phyloP scores from a whole-genome alignment of 176 grass and related monocot species.

The Saccharum officinarum region DNA sequence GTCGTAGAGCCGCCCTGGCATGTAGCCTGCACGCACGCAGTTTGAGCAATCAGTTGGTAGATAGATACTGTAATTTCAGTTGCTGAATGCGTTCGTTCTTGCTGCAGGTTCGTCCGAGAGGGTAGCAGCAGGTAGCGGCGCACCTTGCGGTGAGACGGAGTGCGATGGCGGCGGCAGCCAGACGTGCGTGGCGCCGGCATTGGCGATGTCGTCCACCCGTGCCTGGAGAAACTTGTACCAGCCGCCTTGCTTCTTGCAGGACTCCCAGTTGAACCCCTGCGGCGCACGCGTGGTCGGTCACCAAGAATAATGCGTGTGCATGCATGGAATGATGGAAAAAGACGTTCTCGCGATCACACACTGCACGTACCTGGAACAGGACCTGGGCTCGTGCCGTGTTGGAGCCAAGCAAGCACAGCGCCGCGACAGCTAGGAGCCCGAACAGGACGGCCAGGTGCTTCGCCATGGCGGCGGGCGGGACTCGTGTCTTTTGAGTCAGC shows the following conservation, averaged over 20 bases:
- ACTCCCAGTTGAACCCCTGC: conserved; percentile 89
- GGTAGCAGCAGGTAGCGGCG: too few species aligned
- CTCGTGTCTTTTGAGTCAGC: background rate
- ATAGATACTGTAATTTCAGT: too few species aligned
- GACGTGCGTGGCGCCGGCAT: conserved; percentile 57
- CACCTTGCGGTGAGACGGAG: conserved; percentile 54
- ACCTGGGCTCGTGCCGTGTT: conserved; percentile 10
- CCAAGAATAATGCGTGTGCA: background rate
- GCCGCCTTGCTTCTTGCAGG: conserved; percentile 62
- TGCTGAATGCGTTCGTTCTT: too few species aligned
- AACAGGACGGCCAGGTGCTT: background rate
- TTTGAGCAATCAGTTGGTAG: too few species aligned
- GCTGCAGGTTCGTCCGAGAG: too few species aligned
- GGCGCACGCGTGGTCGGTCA: background rate
- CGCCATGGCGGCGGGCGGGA: background rate
- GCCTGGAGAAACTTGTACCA: conserved; percentile 58
- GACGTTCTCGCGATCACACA: too few species aligned
- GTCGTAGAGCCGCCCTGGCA: conserved; percentile 76
- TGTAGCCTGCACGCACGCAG: conserved; percentile 31
- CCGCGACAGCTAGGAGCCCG: background rate
- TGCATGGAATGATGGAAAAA: too few species aligned
- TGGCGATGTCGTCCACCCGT: conserved; percentile 51
- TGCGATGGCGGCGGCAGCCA: conserved; percentile 82
- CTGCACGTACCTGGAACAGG: conserved; percentile 19
- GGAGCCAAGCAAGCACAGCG: background rate